These are phyloP conservation scores for Protostelium mycophagum DNA, from an alignment of 78 protist genomes.

Conservation along the genomic window DNA sequence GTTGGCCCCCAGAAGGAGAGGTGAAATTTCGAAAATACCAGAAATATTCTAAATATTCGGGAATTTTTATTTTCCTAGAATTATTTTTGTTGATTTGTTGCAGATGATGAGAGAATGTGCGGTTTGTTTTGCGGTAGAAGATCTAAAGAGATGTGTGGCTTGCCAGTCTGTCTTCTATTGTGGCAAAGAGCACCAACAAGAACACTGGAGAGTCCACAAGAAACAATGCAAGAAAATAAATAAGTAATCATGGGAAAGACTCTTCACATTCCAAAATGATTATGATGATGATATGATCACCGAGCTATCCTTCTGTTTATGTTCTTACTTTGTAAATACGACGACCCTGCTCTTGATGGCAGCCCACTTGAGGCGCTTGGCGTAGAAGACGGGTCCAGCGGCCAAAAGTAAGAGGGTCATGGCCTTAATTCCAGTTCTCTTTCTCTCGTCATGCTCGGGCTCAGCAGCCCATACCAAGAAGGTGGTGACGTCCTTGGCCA, in stretches of 20 bases:
- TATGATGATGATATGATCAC: too few relatives aligned
- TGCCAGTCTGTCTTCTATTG: background rate
- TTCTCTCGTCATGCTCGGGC: constrained; percentile 83
- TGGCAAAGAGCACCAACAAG: background rate
- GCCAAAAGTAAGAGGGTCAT: constrained; percentile 26
- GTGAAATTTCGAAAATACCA: background rate
- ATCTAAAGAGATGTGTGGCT: background rate
- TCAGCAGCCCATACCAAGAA: constrained; percentile 88
- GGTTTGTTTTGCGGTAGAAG: background rate
- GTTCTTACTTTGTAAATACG: constrained; percentile 41
- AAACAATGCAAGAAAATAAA: background rate
- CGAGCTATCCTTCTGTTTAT: too few relatives aligned
- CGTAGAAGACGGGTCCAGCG: constrained; percentile 54
- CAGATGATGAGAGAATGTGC: background rate
- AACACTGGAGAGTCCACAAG: background rate
- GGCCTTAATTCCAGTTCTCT: constrained; percentile 60
- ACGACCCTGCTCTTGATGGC: constrained; percentile 39
- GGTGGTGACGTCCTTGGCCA: constrained; percentile 90
- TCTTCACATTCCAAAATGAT: too few relatives aligned
- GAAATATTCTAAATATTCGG: background rate
- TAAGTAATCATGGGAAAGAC: too few relatives aligned
- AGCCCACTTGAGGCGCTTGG: constrained; percentile 64
- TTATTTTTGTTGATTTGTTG: too few relatives aligned
- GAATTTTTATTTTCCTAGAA: too few relatives aligned
- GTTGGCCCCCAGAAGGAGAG: background rate